Percentiles rank a stretch among this genome's conserved stretches.
phyloP scores from a whole-genome alignment of 2,329 filamentous ascomycete genomes.

The Chalaropsis ovoidea region DNA sequence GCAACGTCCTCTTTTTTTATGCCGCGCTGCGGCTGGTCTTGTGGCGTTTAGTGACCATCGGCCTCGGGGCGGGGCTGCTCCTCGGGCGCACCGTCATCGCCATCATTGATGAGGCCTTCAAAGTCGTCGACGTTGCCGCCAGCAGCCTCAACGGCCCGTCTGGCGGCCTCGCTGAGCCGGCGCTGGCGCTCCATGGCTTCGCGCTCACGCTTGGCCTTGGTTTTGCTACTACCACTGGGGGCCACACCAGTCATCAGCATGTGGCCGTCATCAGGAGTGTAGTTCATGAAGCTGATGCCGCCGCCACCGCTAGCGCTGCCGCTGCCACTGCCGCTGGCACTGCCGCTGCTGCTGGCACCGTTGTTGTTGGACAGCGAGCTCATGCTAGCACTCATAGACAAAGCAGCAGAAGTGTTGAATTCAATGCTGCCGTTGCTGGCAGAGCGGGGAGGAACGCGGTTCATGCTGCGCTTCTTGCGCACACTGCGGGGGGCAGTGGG shows the following conservation, averaged over 20 bases:
- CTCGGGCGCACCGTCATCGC: background rate
- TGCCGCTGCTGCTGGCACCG: background rate
- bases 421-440: background rate
- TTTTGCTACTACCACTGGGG: slow-evolving; percentile 83
- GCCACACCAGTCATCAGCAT: slow-evolving; percentile 83
- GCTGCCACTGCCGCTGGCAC: background rate
- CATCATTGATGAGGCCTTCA: background rate
- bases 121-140: background rate
- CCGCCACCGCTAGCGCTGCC: slow-evolving; percentile 25
- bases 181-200: slow-evolving; percentile 51
- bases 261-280: slow-evolving; percentile 66
- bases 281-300: slow-evolving; percentile 64
- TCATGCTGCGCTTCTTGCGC: slow-evolving; percentile 1
- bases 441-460: background rate
- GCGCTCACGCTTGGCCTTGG: slow-evolving; percentile 82
- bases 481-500: background rate
- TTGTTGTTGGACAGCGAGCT: background rate
- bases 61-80: background rate
- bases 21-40: too few relatives aligned
- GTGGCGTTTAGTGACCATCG: background rate
- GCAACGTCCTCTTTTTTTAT: too few relatives aligned
- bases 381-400: background rate
- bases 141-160: background rate
- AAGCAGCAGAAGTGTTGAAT: background rate
- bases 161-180: slow-evolving; percentile 54